Base-by-base conservation (phyloP, 2,329 filamentous ascomycete species). In the Ophiostoma pallidulum region DNA sequence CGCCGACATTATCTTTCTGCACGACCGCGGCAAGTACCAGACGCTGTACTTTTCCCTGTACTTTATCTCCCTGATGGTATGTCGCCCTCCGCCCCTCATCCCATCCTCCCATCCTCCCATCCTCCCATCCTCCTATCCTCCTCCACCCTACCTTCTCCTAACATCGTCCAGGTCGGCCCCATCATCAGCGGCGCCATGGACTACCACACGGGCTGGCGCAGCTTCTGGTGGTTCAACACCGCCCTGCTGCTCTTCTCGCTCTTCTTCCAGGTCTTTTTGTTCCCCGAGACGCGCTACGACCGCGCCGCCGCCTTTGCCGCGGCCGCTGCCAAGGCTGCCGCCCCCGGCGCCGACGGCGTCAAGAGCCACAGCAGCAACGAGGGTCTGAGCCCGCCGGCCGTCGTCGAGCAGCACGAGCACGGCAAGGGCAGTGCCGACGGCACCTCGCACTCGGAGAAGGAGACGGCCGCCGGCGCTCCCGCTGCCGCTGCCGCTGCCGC, bases 221-320 rank as follows among this genome's bases (percentile, higher is more conserved):
- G 65, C 56, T 83, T 83, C 59, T 83, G 77, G 75, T 83, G 78
- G 78, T 65, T 83, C 52, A 81, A 82, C 53, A 73, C 76, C 2
- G 79, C 59, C 1, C 43, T 82, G 2, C 61, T 78, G 3, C 71
- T 64, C 2, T 56, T 74, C 4, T 69, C 70, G 0, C 61, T 74
- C 19, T 26, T 79, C 4, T 64, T 77, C 57, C 66, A 73, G 29
- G 59, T 81, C 24, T 77, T 80, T 57, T 65, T 77, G 56, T 82
- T 82, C 55, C 80, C 80, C 0, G 79, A 83, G 58, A 82, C 79
- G 0, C 75, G 74, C 52, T 83, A 71, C 63, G 69, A 74, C 47
- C 73, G 78, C 12, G 50, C 38, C 14, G 41, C 22, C 10, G 35
- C 39, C 32, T 8, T 19, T 24, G 31, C 29, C n/a, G 28, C 28